A percentile compares a stretch with the other conserved stretches of the same genome.
Conservation (phyloP, 2,329 filamentous ascomycete genomes). For the Tolypocladium nubicola region DNA sequence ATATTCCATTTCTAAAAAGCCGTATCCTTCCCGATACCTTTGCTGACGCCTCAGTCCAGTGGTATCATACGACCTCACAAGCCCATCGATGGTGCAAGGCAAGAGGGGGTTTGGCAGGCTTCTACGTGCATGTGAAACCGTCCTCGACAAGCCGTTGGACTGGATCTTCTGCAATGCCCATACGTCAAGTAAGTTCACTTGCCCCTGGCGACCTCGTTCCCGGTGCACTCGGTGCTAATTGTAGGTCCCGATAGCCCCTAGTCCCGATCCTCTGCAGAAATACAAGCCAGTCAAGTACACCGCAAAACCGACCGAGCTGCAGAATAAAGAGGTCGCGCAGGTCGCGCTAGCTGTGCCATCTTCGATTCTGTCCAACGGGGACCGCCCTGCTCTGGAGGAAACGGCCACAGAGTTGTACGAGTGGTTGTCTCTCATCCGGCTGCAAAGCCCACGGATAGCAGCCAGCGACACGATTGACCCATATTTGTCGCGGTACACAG, state of each 20-base stretch:
- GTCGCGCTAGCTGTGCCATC: constrained; percentile 14
- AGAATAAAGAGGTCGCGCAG: constrained; percentile 10
- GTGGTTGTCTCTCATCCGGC: constrained; percentile 59
- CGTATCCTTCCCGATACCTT: no score
- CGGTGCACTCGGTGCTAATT: neutral
- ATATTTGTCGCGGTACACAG: constrained; percentile 57
- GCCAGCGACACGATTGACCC: constrained; percentile 51
- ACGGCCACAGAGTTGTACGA: constrained; percentile 56
- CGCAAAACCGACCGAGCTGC: constrained; percentile 12
- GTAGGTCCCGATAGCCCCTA: constrained; percentile 22
- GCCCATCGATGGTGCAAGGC: constrained; percentile 67
- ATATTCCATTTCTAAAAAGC: neutral
- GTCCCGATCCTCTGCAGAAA: constrained; percentile 36
- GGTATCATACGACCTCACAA: constrained; percentile 65
- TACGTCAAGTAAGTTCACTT: constrained; percentile 13
- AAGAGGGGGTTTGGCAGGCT: constrained; percentile 76
- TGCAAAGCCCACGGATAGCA: constrained; percentile 54
- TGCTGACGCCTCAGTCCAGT: constrained; percentile 33
- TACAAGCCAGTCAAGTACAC: constrained; percentile 33
- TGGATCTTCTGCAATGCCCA: constrained; percentile 70
- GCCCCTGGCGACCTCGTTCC: no score
- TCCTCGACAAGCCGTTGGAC: constrained; percentile 52
- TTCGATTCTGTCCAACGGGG: constrained; percentile 20
- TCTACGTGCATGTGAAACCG: constrained; percentile 68
- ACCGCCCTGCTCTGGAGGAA: constrained; percentile 47